phyloP scores from a whole-genome alignment of 1,139 yeast species.

The Suhomyces taliae region DNA sequence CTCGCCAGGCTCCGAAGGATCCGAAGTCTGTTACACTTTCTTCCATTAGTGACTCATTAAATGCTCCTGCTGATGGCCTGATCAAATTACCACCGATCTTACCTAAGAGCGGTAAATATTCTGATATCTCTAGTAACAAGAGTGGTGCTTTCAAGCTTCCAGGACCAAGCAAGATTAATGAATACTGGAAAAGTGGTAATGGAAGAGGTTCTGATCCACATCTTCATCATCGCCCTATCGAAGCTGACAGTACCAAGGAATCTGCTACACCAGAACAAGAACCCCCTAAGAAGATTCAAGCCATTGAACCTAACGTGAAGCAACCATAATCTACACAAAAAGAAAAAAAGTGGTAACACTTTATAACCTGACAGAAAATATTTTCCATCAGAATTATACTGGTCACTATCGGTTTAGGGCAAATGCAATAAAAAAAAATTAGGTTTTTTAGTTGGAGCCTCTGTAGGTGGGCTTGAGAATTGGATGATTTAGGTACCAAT shows the following conservation, averaged over 20 bases:
- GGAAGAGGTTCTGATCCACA: slow-evolving; percentile 1
- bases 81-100: slow-evolving; percentile 9
- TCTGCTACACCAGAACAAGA: background rate
- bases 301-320: background rate
- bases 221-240: background rate
- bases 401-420: no score
- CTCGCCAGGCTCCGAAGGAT: background rate
- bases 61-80: background rate
- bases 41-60: slow-evolving; percentile 10
- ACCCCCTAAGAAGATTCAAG: slow-evolving; percentile 10
- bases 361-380: no score
- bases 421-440: no score
- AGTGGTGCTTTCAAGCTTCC: slow-evolving; percentile 8
- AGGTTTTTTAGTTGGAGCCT: no score
- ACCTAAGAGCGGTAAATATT: slow-evolving; percentile 1
- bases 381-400: no score
- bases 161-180: slow-evolving; percentile 11
- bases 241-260: background rate
- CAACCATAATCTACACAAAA: background rate
- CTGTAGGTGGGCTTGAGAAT: no score
- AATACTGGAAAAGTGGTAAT: slow-evolving; percentile 1
- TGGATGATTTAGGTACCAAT: no score
- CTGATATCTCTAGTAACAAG: background rate
- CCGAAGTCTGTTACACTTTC: slow-evolving; percentile 8
- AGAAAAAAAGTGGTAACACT: no score